Base-by-base conservation (phyloP, 2,329 filamentous ascomycete species). In the Laburnicola sp. region DNA sequence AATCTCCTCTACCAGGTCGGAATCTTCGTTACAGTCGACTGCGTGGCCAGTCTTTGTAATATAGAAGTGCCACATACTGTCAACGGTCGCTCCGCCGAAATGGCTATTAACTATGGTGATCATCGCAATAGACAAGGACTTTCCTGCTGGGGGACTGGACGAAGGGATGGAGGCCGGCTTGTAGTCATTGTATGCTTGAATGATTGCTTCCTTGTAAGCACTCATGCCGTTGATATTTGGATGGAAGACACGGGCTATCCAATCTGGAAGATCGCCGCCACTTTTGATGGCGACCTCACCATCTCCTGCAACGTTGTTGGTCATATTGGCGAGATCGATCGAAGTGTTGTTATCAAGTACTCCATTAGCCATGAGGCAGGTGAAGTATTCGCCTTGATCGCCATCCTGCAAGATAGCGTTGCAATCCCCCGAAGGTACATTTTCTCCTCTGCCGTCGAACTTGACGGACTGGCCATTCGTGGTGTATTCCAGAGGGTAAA, bases 201-300 rank as follows among this genome's bases (percentile, higher is more conserved):
- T 21, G 11, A 49, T 43, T 21, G 38, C 46, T 8, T 49, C 46
- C 22, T 23, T 37, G 32, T 49, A 49, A 21, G 22, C 46, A n/a
- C 22, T 26, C 31, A 45, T 44, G 26, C 40, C 40, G 10, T 38
- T 40, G n/a, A 38, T 50, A 22, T 31, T 50, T 6, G 47, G 47
- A 37, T 50, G 47, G 31, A 50, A 50, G 30, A 50, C 35, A 11
- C 39, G 47, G 21, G 47, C 40, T 25, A 50, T n/a, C 22, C 22
- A 50, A 16, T 44, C 47, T 21, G 47, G 47, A 23, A 44, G 32
- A 30, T 11, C 31, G 10, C 27, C 10, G 28, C 28, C 28, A 30
- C 28, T 44, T 11, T 10, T 11, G 26, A 30, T 37, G 11, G 31
- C 25, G 5, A 43, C 25, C 4, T 23, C 26, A 4, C 16, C 31